Conservation (phyloP, 495 filamentous ascomycete genomes). For the Glutinoglossum americanum region DNA sequence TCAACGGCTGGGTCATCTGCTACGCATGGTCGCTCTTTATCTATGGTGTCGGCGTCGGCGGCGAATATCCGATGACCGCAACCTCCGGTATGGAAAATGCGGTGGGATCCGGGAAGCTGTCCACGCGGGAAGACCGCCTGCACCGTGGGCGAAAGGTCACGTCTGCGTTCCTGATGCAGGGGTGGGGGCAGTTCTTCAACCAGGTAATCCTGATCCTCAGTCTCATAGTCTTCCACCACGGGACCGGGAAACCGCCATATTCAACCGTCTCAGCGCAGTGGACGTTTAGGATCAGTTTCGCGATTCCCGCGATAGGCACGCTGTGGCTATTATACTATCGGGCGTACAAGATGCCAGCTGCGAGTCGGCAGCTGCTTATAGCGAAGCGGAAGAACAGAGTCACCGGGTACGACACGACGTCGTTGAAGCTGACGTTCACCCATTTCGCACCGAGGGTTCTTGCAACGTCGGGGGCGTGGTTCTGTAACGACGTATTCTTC, state of each 20-base stretch:
- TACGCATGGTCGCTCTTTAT: conserved; percentile 81
- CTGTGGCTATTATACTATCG: conserved; percentile 87
- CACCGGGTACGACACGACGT: conserved; percentile 67
- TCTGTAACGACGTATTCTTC: conserved; percentile 90
- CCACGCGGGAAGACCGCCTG: conserved; percentile 70
- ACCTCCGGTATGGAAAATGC: conserved; percentile 91
- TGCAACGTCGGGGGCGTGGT: conserved; percentile 69
- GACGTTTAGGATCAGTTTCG: conserved; percentile 70
- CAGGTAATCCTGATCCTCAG: conserved; percentile 65
- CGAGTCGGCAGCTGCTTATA: conserved; percentile 45
- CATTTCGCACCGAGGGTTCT: conserved; percentile 66
- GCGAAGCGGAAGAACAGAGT: conserved; percentile 70
- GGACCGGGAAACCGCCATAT: conserved; percentile 53
- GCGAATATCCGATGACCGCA: conserved; percentile 88
- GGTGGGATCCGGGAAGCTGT: conserved; percentile 61
- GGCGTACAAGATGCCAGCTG: conserved; percentile 65
- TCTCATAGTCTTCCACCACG: conserved; percentile 60
- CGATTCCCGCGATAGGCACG: conserved; percentile 65
- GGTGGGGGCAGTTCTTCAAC: conserved; percentile 86
- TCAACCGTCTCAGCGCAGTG: conserved; percentile 48
- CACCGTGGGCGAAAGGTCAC: conserved; percentile 87
- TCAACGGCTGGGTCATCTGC: conserved; percentile 82
- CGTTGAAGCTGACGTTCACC: conserved; percentile 48
- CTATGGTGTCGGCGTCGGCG: conserved; percentile 78
- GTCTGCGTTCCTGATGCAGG: conserved; percentile 87